Conservation (phyloP, 148 eudicot genomes). For the Nepenthes gracilis region DNA sequence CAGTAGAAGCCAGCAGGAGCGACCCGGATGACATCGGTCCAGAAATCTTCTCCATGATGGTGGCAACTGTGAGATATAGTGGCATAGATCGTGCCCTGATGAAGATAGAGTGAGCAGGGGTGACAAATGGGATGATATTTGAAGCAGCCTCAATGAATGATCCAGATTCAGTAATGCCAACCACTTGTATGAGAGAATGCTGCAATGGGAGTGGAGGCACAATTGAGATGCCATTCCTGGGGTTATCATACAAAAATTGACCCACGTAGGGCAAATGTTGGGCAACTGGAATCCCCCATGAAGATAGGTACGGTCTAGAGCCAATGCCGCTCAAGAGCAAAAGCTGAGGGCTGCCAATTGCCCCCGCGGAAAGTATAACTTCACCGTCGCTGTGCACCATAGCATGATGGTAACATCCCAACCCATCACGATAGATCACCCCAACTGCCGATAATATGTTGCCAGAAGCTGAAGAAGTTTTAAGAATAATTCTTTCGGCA, state of each 20-base stretch:
- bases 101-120: slow-evolving; percentile 46
- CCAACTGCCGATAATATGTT: slow-evolving; percentile 51
- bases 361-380: slow-evolving; percentile 74
- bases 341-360: slow-evolving; percentile 81
- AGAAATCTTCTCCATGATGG: slow-evolving; percentile 76
- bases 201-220: slow-evolving; percentile 70
- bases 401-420: slow-evolving; percentile 58
- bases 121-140: slow-evolving; percentile 49
- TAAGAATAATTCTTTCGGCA: slow-evolving; percentile 59
- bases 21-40: slow-evolving; percentile 70
- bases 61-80: slow-evolving; percentile 59
- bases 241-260: slow-evolving; percentile 79
- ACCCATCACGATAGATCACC: slow-evolving; percentile 56
- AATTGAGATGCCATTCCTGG: slow-evolving; percentile 82
- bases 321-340: slow-evolving; percentile 85
- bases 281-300: slow-evolving; percentile 79
- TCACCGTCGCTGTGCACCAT: slow-evolving; percentile 64
- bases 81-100: slow-evolving; percentile 36
- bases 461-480: slow-evolving; percentile 18
- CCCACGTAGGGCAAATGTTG: slow-evolving; percentile 81
- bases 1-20: slow-evolving; percentile 66
- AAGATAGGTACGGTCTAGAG: slow-evolving; percentile 70
- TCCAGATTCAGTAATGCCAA: slow-evolving; percentile 73
- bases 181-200: slow-evolving; percentile 92
- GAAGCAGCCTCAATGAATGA: slow-evolving; percentile 82